Conservation (phyloP, 2,329 filamentous ascomycete species). For the Leptosphaerulina australis region DNA sequence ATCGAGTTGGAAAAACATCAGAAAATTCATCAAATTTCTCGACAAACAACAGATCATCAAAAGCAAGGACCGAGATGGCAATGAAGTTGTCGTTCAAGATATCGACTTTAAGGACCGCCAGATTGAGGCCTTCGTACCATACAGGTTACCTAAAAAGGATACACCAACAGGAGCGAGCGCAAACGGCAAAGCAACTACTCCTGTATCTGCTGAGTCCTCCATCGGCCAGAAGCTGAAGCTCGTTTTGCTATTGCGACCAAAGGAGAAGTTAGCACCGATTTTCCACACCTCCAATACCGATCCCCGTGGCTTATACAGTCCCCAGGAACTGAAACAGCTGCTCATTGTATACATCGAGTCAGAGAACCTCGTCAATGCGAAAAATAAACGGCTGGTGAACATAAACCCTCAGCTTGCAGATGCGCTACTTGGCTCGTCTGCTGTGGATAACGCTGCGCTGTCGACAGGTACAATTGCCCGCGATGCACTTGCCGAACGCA, state of each 20-base stretch:
- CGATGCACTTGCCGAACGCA: constrained; percentile 65
- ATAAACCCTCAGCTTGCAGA: constrained; percentile 69
- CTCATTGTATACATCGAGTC: constrained; percentile 65
- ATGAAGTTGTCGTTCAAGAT: constrained; percentile 68
- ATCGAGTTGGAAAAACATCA: constrained; percentile 72
- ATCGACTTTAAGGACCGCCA: constrained; percentile 66
- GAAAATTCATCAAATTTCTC: constrained; percentile 71
- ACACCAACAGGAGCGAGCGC: constrained; percentile 35
- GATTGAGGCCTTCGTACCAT: constrained; percentile 64
- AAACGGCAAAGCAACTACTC: constrained; percentile 51
- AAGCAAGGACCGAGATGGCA: constrained; percentile 67
- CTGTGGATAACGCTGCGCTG: constrained; percentile 62
- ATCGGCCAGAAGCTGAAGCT: constrained; percentile 58
- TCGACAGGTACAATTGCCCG: constrained; percentile 64
- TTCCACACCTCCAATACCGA: constrained; percentile 59
- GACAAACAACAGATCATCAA: constrained; percentile 69
- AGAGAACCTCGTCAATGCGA: constrained; percentile 61
- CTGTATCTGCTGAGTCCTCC: constrained; percentile 48
- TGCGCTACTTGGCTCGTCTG: constrained; percentile 61
- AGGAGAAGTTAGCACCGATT: constrained; percentile 62
- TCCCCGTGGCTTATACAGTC: constrained; percentile 62
- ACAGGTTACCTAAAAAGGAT: constrained; percentile 66
- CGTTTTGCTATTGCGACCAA: constrained; percentile 62
- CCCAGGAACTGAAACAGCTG: constrained; percentile 63
- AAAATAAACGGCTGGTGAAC: constrained; percentile 66